phyloP scores from a whole-genome alignment of 2,329 filamentous ascomycete species.

The Tolypocladium capitatum region DNA sequence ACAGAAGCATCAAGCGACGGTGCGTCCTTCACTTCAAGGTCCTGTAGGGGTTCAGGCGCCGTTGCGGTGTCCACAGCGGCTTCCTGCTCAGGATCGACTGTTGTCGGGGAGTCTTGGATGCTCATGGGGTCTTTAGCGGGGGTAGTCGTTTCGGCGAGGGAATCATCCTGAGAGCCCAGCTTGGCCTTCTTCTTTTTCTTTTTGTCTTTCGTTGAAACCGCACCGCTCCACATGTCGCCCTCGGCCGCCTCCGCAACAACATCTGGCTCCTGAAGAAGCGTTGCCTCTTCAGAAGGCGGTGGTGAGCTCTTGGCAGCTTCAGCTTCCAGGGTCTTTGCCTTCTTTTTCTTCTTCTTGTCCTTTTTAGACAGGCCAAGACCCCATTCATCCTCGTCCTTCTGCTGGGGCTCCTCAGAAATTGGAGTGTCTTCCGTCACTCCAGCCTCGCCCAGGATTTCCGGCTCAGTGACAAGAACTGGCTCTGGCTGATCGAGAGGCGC shows the following conservation, averaged over 20 bases:
- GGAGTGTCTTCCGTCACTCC: neutral
- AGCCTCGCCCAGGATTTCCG: slow-evolving; percentile 8
- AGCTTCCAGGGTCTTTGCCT: slow-evolving; percentile 5
- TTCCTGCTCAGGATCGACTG: neutral
- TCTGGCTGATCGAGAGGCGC: neutral
- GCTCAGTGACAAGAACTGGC: neutral
- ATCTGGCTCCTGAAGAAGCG: slow-evolving; percentile 4
- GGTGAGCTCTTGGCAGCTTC: slow-evolving; percentile 6
- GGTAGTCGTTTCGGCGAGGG: slow-evolving; percentile 1
- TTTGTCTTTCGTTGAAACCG: slow-evolving; percentile 14
- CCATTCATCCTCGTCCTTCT: slow-evolving; percentile 4
- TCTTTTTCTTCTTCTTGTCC: slow-evolving; percentile 19
- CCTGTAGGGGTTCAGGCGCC: neutral
- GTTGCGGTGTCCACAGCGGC: neutral
- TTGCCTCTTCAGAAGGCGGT: slow-evolving; percentile 2
- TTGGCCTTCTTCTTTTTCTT: slow-evolving; percentile 13
- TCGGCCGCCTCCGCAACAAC: slow-evolving; percentile 1
- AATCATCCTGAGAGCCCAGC: slow-evolving; percentile 1
- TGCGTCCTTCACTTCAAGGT: neutral
- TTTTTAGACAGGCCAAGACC: slow-evolving; percentile 8
- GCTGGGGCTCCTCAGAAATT: neutral
- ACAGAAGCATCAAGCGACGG: neutral
- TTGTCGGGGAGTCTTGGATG: neutral
- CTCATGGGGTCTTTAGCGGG: neutral
- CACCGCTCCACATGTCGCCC: slow-evolving; percentile 2